Percentiles rank a stretch among this genome's conserved stretches.
These are phyloP conservation scores for Nannizziopsis arthrosporioides DNA, from an alignment of 2,329 filamentous ascomycete species.

Conservation along the genomic window DNA sequence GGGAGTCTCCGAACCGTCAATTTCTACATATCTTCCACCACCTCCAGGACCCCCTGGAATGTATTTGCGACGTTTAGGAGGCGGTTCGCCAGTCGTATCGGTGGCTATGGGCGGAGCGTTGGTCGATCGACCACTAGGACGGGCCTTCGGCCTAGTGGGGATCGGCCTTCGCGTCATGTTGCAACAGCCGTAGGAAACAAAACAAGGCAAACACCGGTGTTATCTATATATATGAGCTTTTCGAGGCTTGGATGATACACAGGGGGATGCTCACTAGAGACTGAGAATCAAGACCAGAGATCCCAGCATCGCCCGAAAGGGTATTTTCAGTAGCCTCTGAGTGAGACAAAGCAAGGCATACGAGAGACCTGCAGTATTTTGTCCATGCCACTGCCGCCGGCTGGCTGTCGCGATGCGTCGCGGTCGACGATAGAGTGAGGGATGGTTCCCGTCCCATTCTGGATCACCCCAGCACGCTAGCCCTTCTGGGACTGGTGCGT, in stretches of 20 bases:
- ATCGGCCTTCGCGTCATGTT: conserved; percentile 19
- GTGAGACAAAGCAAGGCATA: not conserved
- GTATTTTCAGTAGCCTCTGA: not conserved
- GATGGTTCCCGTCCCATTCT: conserved; percentile 1
- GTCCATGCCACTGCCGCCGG: not conserved
- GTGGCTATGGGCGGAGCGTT: conserved; percentile 20
- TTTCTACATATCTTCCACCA: conserved; percentile 71
- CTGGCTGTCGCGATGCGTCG: conserved; percentile 8
- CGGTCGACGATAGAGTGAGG: conserved; percentile 2
- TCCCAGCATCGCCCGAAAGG: not conserved
- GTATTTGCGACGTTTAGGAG: conserved; percentile 62
- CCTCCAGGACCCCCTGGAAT: conserved; percentile 78
- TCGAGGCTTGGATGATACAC: not conserved
- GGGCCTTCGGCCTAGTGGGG: conserved; percentile 22
- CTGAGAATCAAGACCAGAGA: not conserved
- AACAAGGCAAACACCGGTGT: not conserved
- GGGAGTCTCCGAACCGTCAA: conserved; percentile 52
- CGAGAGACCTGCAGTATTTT: not conserved
- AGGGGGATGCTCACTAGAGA: not conserved
- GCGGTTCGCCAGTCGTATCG: conserved; percentile 43
- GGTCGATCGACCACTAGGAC: conserved; percentile 25
- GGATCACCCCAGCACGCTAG: conserved; percentile 4
- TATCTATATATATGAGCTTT: not conserved
- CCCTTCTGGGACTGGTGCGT: conserved; percentile 2
- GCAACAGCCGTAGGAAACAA: conserved; percentile 23